Percentiles rank a stretch among this genome's conserved stretches.
phyloP scores from a whole-genome alignment of 2,329 filamentous ascomycete species.

The Colletotrichum sp. region DNA sequence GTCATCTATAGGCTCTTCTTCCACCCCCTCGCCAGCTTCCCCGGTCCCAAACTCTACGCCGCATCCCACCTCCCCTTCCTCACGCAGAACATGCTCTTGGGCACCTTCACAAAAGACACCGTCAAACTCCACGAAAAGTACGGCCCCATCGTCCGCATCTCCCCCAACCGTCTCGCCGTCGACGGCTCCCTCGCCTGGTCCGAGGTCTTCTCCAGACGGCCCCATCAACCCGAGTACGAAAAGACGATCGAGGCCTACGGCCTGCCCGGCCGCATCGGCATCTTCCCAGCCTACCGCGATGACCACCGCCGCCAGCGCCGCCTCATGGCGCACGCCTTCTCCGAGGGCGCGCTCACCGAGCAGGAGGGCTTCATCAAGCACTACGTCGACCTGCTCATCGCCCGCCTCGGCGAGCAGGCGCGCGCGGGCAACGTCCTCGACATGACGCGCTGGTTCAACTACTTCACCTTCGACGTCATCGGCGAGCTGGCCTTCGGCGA shows the following conservation, averaged over 20 bases:
- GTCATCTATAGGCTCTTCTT: neutral
- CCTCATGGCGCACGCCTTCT: constrained; percentile 32
- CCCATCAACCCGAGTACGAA: neutral
- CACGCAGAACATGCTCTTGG: neutral
- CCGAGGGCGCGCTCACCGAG: constrained; percentile 28
- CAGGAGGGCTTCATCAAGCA: constrained; percentile 30
- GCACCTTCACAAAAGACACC: neutral
- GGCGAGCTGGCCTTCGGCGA: constrained; percentile 32
- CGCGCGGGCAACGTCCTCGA: constrained; percentile 16
- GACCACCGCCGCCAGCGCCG: constrained; percentile 25
- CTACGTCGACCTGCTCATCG: constrained; percentile 29
- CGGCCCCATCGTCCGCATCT: neutral
- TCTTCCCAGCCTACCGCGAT: neutral
- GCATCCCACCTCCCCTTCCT: neutral
- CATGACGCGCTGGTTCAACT: constrained; percentile 30
- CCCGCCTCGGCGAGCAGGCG: constrained; percentile 13
- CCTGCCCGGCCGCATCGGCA: neutral
- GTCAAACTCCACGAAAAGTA: neutral
- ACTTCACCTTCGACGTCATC: constrained; percentile 32
- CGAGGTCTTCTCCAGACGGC: neutral
- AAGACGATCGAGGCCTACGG: neutral
- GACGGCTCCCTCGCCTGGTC: neutral
- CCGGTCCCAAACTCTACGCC: neutral
- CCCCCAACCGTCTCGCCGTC: neutral
- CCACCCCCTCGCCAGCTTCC: neutral